Conservation (phyloP, 768 basidiomycete species). For the Podaxis sp. region DNA sequence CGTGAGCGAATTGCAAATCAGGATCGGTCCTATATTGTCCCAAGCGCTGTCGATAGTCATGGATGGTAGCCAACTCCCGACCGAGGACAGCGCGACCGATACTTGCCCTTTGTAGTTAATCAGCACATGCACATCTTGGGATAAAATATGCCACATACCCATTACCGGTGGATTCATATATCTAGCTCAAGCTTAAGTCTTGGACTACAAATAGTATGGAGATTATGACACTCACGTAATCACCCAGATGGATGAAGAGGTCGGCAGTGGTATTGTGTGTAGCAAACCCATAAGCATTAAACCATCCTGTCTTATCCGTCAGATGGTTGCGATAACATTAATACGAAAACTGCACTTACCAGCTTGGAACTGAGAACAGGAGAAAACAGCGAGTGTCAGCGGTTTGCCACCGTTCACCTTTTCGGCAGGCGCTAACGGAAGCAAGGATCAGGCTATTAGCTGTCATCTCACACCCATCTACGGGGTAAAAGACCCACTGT, state of each 20-base stretch:
- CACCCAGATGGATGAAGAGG: constrained; percentile 54
- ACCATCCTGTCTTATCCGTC: constrained; percentile 35
- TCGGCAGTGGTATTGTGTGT: constrained; percentile 49
- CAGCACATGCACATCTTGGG: neutral
- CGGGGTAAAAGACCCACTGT: constrained; percentile 30
- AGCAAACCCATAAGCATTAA: constrained; percentile 57
- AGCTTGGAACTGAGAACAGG: constrained; percentile 50
- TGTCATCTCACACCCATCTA: neutral
- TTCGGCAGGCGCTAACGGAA: constrained; percentile 35
- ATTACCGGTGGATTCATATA: constrained; percentile 43
- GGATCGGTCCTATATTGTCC: constrained; percentile 50
- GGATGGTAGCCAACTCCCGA: constrained; percentile 51
- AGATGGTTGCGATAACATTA: neutral
- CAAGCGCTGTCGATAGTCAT: constrained; percentile 51
- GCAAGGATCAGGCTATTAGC: neutral
- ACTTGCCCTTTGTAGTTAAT: neutral
- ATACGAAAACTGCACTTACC: constrained; percentile 22
- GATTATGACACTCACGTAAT: constrained; percentile 39
- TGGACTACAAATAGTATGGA: neutral
- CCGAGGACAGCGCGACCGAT: constrained; percentile 29
- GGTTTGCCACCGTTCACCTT: constrained; percentile 49
- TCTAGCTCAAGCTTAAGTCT: constrained; percentile 23
- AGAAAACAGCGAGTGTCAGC: constrained; percentile 52
- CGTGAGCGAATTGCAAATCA: constrained; percentile 44
- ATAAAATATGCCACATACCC: constrained; percentile 12